Base-by-base conservation (phyloP, 331 rosid genomes). In the Phaseolus coccineus region DNA sequence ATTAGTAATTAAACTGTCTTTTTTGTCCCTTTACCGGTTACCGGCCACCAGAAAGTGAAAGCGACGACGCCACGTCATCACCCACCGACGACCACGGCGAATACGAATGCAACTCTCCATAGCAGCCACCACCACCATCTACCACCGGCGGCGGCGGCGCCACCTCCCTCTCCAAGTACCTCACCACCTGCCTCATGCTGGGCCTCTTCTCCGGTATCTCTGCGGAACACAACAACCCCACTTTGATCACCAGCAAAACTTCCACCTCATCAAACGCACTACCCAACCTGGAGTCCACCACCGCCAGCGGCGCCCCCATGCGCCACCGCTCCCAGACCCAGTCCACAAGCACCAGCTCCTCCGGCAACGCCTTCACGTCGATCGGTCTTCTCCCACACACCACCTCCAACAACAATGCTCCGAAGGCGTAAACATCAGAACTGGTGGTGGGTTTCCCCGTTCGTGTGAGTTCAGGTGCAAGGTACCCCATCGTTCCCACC, bases 381-480 rank as follows among this genome's bases (percentile, higher is more conserved):
- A 90, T 56, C 2, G 97, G 94, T 64, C 92, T 85, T 37, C 97
- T 81, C 12, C 97, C 97, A 19, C 94, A 89, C 8, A 69, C 90
- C 73, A 87, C 88, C 68, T 91, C 97, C 35, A 91, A 74, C 77
- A 91, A 13, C 48, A 91, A 62, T 9, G 88, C 92, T 42, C 97
- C 97, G 25, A 89, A 90, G 1, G 97, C 97, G 42, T 72, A 91
- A 30, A 91, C 92, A 48, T 91, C 97, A 0, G 94, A 87, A 68
- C 91, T 81, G 2, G 84, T 65, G 2, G 91, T 87, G 0, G 94
- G 90, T 47, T 88, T 91, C 31, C 94, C 94, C 4, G 97, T 91
- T 0, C 89, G 74, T 16, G 97, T 88, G 14, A 89, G 86, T 77
- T 91, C 97, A 0, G 97, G 97, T 12, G 97, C 97, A n/a, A 91